Base-by-base conservation (phyloP, 1,284 basidiomycete genomes). In the Cryptococcus jaspeensis region DNA sequence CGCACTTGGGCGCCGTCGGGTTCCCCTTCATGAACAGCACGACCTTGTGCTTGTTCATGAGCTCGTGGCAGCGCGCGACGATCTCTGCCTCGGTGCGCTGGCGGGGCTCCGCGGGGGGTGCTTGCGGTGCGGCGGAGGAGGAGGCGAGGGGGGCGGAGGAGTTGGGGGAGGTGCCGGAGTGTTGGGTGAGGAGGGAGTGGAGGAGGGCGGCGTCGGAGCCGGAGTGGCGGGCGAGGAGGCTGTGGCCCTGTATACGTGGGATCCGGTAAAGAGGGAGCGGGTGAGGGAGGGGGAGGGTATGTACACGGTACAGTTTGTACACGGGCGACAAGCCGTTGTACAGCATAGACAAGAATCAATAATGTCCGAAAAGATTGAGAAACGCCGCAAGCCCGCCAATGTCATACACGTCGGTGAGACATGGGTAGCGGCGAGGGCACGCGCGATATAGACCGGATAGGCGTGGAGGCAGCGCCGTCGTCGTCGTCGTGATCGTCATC, bases 1-100 rank as follows among this genome's bases (percentile, higher is more conserved):
- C 96, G 66, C 95, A 95, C 60, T 90, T 86, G 2, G 92, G 96
- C 25, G 83, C 81, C 46, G 88, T 84, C 0, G 91, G 90, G 62
- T 86, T 87, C 22, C 95, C 96, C 80, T 99, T 99, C 94, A 99
- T 99, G 83, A 99, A 98, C 56, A 99, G 78, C 55, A 99, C 78
- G 53, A 84, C 81, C 61, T 81, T 81, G 67, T 78, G 78, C 67
- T 81, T 79, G 64, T 81, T 80, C 82, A 90, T 90, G 79, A 90
- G 66, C 62, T 79, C 74, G 36, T 77, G 66, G 67, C 82, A 83
- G 63, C 82, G 69, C 35, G 73, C 75, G 44, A 73, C 75, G 52
- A 83, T 74, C 53, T 77, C 72, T 62, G 74, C 74, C 52, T 74
- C 71, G n/a, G 77, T 76, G n/a, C 76, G 68, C 39, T 60, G 66